Conservation (phyloP, 371 early-diverging fungal species). For the Catenaria anguillulae region DNA sequence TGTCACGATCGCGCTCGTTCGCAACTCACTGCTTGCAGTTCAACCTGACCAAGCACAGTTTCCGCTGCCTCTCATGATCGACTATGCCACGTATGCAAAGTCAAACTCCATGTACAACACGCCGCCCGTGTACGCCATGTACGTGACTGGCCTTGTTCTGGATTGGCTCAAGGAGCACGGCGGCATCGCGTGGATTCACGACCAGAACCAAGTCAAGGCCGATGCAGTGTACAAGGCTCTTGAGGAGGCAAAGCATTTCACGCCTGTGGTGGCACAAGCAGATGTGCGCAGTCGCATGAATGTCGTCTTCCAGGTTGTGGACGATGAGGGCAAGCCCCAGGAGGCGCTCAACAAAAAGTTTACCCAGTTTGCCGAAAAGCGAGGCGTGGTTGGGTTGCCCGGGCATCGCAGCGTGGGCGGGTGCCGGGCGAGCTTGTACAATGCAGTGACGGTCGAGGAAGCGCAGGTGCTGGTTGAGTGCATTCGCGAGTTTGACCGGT, state of each 20-base stretch:
- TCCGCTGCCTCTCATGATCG: slow-evolving; percentile 63
- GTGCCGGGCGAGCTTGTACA: slow-evolving; percentile 83
- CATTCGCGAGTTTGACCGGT: slow-evolving; percentile 58
- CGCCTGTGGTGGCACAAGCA: slow-evolving; percentile 42
- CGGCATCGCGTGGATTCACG: slow-evolving; percentile 53
- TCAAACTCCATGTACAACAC: slow-evolving; percentile 88
- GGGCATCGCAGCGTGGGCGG: slow-evolving; percentile 88
- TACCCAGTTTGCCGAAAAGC: slow-evolving; percentile 56
- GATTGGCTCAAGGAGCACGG: slow-evolving; percentile 61
- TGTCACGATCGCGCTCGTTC: slow-evolving; percentile 76
- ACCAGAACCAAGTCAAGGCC: slow-evolving; percentile 47
- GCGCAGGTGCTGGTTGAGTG: slow-evolving; percentile 55
- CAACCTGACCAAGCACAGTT: slow-evolving; percentile 17
- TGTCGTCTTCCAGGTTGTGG: slow-evolving; percentile 63
- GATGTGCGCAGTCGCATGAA: slow-evolving; percentile 73
- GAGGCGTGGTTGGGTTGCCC: slow-evolving; percentile 67
- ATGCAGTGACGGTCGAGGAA: slow-evolving; percentile 74
- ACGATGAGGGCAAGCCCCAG: slow-evolving; percentile 19
- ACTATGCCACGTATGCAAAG: slow-evolving; percentile 63
- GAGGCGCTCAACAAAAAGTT: slow-evolving; percentile 64
- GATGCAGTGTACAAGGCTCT: slow-evolving; percentile 52
- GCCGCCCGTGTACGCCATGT: slow-evolving; percentile 89
- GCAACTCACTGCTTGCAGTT: slow-evolving; percentile 62
- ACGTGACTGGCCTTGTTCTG: slow-evolving; percentile 73
- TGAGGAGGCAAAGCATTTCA: slow-evolving; percentile 40